These are phyloP conservation scores for Thymus quinquecostatus DNA, from an alignment of 257 asterid species.

Conservation along the genomic window DNA sequence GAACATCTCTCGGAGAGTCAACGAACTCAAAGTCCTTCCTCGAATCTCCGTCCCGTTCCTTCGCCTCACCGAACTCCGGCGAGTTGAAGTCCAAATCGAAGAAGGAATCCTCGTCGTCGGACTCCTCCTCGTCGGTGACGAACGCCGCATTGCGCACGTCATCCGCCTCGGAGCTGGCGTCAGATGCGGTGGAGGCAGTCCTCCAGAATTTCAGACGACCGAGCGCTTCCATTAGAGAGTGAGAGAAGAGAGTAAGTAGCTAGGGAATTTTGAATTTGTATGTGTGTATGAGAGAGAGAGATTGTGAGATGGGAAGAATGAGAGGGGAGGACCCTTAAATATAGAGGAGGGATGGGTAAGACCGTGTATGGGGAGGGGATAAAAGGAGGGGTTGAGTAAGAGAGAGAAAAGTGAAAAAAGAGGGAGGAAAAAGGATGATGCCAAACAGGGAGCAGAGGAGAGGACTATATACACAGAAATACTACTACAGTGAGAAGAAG, in stretches of 20 bases:
- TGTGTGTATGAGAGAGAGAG: conserved; percentile 18
- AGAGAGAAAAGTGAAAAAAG: conserved; percentile 36
- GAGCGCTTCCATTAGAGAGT: conserved; percentile 60
- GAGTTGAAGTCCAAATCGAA: conserved; percentile 68
- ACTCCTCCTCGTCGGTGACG: conserved; percentile 37
- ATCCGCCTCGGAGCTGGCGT: conserved; percentile 37
- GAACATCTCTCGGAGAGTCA: conserved; percentile 56
- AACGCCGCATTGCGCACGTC: conserved; percentile 36
- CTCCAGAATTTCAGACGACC: conserved; percentile 69
- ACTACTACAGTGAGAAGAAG: background rate
- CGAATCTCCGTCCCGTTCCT: conserved; percentile 13
- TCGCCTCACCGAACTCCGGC: conserved; percentile 27
- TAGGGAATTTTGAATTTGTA: background rate
- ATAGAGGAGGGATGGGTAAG: conserved; percentile 32
- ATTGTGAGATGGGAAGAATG: background rate
- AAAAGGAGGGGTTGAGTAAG: conserved; percentile 32
- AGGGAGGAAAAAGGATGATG: conserved; percentile 29
- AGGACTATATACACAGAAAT: background rate
- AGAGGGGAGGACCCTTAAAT: conserved; percentile 24
- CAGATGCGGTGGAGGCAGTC: conserved; percentile 36
- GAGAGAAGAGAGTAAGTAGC: background rate
- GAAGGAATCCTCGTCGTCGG: conserved; percentile 67
- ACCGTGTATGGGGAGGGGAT: conserved; percentile 38
- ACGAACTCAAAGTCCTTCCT: conserved; percentile 37
- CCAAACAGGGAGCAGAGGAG: conserved; percentile 41